phyloP scores from a whole-genome alignment of 805 yeast genomes.

The Scheffersomyces lignosus region DNA sequence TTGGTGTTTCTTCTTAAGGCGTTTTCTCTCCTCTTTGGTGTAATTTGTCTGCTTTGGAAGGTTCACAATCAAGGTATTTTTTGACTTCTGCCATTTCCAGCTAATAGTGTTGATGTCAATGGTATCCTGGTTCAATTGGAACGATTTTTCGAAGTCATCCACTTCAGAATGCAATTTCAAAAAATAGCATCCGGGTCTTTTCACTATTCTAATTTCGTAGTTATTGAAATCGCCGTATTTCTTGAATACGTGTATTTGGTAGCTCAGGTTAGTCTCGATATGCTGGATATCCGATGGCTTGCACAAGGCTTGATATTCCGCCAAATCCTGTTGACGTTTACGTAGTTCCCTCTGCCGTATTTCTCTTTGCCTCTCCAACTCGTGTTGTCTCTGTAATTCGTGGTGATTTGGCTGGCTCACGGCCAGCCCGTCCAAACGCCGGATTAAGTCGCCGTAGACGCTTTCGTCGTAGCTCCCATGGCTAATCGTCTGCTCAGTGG shows the following conservation, averaged over 20 bases:
- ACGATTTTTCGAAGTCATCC: slow-evolving; percentile 17
- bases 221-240: slow-evolving; percentile 16
- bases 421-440: background rate
- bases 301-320: background rate
- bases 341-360: background rate
- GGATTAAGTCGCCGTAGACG: background rate
- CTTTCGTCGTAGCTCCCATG: too few relatives aligned
- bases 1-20: background rate
- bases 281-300: slow-evolving; percentile 10
- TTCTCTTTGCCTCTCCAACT: slow-evolving; percentile 2
- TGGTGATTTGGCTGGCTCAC: slow-evolving; percentile 1
- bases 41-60: slow-evolving; percentile 14
- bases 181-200: slow-evolving; percentile 11
- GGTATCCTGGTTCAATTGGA: slow-evolving; percentile 13
- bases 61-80: slow-evolving; percentile 17
- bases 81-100: slow-evolving; percentile 14
- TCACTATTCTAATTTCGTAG: slow-evolving; percentile 18
- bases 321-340: background rate
- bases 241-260: slow-evolving; percentile 20
- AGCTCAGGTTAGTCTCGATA: slow-evolving; percentile 15
- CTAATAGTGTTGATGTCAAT: slow-evolving; percentile 14
- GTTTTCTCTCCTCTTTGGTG: background rate
- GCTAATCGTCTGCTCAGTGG: too few relatives aligned
- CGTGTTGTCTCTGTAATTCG: slow-evolving; percentile 3
- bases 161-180: slow-evolving; percentile 16